phyloP scores from a whole-genome alignment of 106 monocot species.

The Xerophyta viscosa region DNA sequence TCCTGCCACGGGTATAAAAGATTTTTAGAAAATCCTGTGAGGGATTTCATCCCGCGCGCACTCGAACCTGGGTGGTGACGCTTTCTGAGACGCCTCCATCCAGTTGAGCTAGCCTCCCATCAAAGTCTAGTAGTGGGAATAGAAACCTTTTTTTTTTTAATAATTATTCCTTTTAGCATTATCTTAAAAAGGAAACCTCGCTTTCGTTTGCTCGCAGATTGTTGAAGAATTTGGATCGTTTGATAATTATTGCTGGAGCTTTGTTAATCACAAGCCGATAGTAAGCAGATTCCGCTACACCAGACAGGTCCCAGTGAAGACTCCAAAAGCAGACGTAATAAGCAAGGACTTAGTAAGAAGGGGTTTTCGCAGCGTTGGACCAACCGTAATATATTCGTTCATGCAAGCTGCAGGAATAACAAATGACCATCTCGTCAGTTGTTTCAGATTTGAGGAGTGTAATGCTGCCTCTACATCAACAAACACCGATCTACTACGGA shows the following conservation, averaged over 20 bases:
- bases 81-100: too few relatives aligned
- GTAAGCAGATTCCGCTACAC: conserved; percentile 25
- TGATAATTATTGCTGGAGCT: conserved; percentile 35
- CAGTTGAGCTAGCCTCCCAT: too few relatives aligned
- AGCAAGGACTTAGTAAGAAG: conserved; percentile 40
- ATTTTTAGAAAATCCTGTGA: too few relatives aligned
- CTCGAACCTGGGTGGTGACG: too few relatives aligned
- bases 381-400: conserved; percentile 38
- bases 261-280: conserved; percentile 38
- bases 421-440: conserved; percentile 34
- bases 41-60: too few relatives aligned
- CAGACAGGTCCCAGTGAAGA: conserved; percentile 27
- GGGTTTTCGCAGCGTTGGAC: conserved; percentile 34
- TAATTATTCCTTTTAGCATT: too few relatives aligned
- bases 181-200: too few relatives aligned
- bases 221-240: conserved; percentile 46
- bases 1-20: too few relatives aligned
- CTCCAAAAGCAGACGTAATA: conserved; percentile 32
- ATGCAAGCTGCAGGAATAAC: conserved; percentile 45
- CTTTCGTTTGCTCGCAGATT: conserved; percentile 16
- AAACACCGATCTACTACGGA: background rate
- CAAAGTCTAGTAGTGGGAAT: too few relatives aligned
- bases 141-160: too few relatives aligned
- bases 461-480: background rate
- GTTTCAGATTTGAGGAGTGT: conserved; percentile 40